A percentile compares a stretch with the other conserved stretches of the same genome.
Conservation (phyloP, 768 basidiomycete species). For the Heimioporus sp. region DNA sequence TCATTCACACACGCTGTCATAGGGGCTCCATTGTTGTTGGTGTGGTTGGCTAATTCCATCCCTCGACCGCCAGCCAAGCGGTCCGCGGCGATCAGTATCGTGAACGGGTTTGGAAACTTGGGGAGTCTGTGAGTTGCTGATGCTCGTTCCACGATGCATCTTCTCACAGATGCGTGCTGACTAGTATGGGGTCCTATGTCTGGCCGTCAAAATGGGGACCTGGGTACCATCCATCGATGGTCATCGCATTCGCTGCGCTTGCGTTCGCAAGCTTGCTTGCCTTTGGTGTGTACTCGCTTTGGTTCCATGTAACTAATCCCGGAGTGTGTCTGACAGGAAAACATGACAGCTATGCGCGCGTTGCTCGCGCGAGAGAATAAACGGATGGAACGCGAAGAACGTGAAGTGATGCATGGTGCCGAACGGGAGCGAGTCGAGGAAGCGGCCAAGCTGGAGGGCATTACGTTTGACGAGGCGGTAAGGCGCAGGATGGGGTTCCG, state of each 20-base stretch:
- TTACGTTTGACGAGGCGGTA: slow-evolving; percentile 59
- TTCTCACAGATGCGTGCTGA: not conserved
- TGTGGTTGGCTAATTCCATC: slow-evolving; percentile 62
- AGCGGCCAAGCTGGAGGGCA: slow-evolving; percentile 56
- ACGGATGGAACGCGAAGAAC: slow-evolving; percentile 48
- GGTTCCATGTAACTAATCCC: not conserved
- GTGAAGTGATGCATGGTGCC: slow-evolving; percentile 41
- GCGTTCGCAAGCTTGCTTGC: slow-evolving; percentile 32
- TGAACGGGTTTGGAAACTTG: slow-evolving; percentile 58
- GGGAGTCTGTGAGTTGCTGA: slow-evolving; percentile 49
- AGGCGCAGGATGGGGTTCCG: slow-evolving; percentile 56
- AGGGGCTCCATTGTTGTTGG: slow-evolving; percentile 46
- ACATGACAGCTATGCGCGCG: slow-evolving; percentile 36
- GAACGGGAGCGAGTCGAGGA: slow-evolving; percentile 52
- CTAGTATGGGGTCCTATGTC: slow-evolving; percentile 58
- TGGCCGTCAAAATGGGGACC: slow-evolving; percentile 64
- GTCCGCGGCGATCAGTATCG: slow-evolving; percentile 57
- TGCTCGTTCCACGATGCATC: no score
- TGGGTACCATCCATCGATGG: slow-evolving; percentile 61
- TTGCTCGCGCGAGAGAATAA: slow-evolving; percentile 50
- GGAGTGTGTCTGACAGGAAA: not conserved
- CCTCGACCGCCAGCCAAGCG: slow-evolving; percentile 58
- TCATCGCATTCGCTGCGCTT: slow-evolving; percentile 43
- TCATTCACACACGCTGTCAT: not conserved
- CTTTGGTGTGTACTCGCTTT: slow-evolving; percentile 29